Percentiles rank a stretch among this genome's conserved stretches.
These are phyloP conservation scores for Kazachstania bromeliacearum DNA, from an alignment of 805 yeast species.

Conservation along the genomic window DNA sequence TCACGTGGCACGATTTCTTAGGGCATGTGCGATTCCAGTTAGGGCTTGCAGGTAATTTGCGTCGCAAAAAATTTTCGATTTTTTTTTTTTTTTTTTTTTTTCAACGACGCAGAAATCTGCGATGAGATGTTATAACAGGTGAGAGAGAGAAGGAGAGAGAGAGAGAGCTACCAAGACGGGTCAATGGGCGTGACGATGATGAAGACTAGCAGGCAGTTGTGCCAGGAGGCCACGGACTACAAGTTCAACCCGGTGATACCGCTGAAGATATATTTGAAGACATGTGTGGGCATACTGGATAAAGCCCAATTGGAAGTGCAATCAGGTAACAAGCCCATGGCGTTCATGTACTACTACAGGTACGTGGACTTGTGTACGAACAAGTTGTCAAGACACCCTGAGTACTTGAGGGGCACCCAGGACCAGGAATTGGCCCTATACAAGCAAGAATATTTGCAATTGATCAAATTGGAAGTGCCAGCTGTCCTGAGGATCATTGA, in stretches of 20 bases:
- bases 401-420: conserved; percentile 6
- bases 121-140: neutral
- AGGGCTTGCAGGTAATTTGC: neutral
- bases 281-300: conserved; percentile 38
- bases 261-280: conserved; percentile 45
- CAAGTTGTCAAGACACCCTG: conserved; percentile 25
- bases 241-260: conserved; percentile 44
- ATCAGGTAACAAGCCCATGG: conserved; percentile 37
- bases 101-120: neutral
- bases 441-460: conserved; percentile 19
- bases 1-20: neutral
- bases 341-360: conserved; percentile 48
- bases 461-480: conserved; percentile 27
- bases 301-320: conserved; percentile 32
- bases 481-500: conserved; percentile 24
- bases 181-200: conserved; percentile 1
- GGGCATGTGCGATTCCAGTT: neutral
- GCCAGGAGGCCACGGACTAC: conserved; percentile 42
- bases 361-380: conserved; percentile 41
- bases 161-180: neutral
- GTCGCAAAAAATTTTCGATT: neutral
- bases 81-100: neutral
- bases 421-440: conserved; percentile 8
- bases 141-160: neutral
- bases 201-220: conserved; percentile 15